phyloP scores from a whole-genome alignment of 495 filamentous ascomycete species.

The Penicillium desertorum region DNA sequence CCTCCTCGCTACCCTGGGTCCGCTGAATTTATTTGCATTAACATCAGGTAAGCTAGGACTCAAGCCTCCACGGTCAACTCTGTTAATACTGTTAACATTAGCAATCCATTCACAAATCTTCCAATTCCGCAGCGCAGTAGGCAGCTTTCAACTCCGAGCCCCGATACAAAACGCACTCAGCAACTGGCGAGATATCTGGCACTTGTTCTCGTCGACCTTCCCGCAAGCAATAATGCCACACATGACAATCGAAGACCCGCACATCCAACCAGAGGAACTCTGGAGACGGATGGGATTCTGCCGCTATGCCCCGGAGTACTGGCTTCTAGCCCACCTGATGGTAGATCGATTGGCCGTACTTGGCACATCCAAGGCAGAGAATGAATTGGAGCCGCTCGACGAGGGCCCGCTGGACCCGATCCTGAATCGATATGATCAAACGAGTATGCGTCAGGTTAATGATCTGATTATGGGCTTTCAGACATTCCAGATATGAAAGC shows the following conservation, averaged over 20 bases:
- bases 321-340: constrained; percentile 26
- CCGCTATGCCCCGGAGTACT: constrained; percentile 22
- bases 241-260: constrained; percentile 14
- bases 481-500: constrained; percentile 17
- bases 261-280: constrained; percentile 10
- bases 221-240: constrained; percentile 11
- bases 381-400: constrained; percentile 11
- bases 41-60: constrained; percentile 13
- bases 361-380: constrained; percentile 3
- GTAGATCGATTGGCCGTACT: constrained; percentile 15
- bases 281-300: constrained; percentile 27
- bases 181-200: constrained; percentile 25
- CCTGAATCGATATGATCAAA: constrained; percentile 28
- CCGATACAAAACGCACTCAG: constrained; percentile 17
- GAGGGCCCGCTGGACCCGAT: constrained; percentile 23
- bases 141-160: constrained; percentile 13
- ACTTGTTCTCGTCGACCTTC: constrained; percentile 9
- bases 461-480: constrained; percentile 25
- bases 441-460: constrained; percentile 30
- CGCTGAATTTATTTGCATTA: constrained; percentile 24
- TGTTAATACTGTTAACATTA: not conserved
- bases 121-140: constrained; percentile 26
- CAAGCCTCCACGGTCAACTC: not conserved
- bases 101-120: constrained; percentile 26
- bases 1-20: constrained; percentile 16